These are phyloP conservation scores for Vanrija sp. DNA, from an alignment of 1,284 basidiomycete genomes.

Conservation along the genomic window DNA sequence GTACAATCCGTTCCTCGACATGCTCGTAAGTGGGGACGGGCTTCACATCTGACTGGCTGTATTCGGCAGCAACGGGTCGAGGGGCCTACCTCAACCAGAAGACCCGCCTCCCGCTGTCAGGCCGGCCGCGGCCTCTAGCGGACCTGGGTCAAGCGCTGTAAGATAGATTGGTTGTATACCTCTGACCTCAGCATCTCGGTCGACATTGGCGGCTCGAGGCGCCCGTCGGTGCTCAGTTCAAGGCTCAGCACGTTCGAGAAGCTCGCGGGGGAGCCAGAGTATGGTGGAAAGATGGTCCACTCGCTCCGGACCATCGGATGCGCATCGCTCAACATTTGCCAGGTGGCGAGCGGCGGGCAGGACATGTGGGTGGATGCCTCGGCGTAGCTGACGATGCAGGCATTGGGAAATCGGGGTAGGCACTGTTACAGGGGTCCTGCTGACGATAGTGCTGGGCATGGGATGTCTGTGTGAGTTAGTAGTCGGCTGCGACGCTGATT, in stretches of 20 bases:
- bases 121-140: slow-evolving; percentile 64
- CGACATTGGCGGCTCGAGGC: slow-evolving; percentile 79
- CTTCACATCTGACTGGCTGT: slow-evolving; percentile 48
- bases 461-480: slow-evolving; percentile 69
- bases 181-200: slow-evolving; percentile 58
- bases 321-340: slow-evolving; percentile 75
- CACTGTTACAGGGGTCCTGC: background rate
- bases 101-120: slow-evolving; percentile 63
- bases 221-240: slow-evolving; percentile 64
- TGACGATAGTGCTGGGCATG: slow-evolving; percentile 59
- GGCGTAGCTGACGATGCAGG: slow-evolving; percentile 12
- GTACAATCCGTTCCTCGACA: slow-evolving; percentile 86
- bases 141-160: slow-evolving; percentile 72
- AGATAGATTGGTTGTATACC: background rate
- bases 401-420: slow-evolving; percentile 74
- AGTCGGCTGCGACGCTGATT: background rate
- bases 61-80: slow-evolving; percentile 70
- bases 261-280: slow-evolving; percentile 68
- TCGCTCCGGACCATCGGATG: slow-evolving; percentile 77
- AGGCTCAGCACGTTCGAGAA: slow-evolving; percentile 70
- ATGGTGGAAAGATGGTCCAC: slow-evolving; percentile 80
- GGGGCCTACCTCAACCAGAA: slow-evolving; percentile 70
- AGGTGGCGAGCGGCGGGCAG: slow-evolving; percentile 77
- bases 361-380: slow-evolving; percentile 60
- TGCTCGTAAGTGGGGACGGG: slow-evolving; percentile 55